These are phyloP conservation scores for Eimeria maxima DNA, from an alignment of 169 alveolate species.

Conservation along the genomic window DNA sequence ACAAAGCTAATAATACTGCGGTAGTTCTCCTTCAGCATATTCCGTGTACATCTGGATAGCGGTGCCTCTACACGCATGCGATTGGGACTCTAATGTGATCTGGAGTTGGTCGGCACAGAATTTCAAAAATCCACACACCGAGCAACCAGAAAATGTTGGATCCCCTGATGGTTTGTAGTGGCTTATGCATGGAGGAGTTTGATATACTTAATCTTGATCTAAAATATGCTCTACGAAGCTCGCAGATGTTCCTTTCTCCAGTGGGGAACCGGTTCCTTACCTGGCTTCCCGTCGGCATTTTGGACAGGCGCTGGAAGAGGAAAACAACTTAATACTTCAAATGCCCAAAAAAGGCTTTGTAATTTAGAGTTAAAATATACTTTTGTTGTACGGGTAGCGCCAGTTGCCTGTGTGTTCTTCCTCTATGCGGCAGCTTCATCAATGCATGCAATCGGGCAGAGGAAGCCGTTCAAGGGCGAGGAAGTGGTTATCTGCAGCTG, in stretches of 20 bases:
- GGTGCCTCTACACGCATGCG: neutral
- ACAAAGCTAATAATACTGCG: neutral
- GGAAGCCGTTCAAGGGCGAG: neutral
- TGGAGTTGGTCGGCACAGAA: neutral
- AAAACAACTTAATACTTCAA: neutral
- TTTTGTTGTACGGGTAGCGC: neutral
- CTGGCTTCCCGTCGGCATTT: conserved; percentile 77
- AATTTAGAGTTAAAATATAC: neutral
- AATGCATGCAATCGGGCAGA: conserved; percentile 27
- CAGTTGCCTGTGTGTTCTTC: neutral
- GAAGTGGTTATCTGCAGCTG: neutral
- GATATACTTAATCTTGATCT: neutral
- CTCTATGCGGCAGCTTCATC: neutral
- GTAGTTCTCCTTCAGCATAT: neutral
- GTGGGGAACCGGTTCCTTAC: conserved; percentile 34
- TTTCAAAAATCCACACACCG: neutral
- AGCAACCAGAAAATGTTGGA: neutral
- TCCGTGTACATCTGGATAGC: neutral
- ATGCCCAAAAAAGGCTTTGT: neutral
- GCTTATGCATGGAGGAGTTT: neutral
- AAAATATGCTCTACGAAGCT: neutral
- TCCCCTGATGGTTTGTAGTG: neutral
- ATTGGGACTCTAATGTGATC: neutral
- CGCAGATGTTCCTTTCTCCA: neutral
- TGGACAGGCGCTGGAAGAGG: neutral